These are phyloP conservation scores for Priceomyces carsonii DNA, from an alignment of 805 yeast genomes.

Conservation along the genomic window DNA sequence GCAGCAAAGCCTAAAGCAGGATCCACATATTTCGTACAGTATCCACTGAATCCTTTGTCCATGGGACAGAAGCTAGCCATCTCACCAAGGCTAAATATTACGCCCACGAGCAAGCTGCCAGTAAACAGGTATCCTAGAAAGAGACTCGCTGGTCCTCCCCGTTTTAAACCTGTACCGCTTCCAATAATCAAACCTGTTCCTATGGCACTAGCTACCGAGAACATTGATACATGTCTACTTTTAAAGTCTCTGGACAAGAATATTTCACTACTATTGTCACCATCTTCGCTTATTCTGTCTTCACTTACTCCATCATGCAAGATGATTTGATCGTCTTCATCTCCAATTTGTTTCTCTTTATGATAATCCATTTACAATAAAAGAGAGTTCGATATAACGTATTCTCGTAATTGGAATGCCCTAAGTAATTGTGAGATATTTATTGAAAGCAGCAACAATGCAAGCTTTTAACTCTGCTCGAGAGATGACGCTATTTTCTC, in stretches of 20 bases:
- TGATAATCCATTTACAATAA: no score
- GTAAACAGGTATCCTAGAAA: conserved; percentile 55
- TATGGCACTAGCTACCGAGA: conserved; percentile 66
- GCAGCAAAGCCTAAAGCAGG: conserved; percentile 57
- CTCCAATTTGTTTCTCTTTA: no score
- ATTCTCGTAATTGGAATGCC: no score
- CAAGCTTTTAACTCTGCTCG: no score
- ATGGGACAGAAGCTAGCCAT: conserved; percentile 61
- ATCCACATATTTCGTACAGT: conserved; percentile 59
- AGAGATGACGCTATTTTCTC: no score
- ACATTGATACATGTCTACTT: conserved; percentile 62
- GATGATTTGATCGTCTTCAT: no score
- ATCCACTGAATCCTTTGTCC: conserved; percentile 64
- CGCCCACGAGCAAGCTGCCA: conserved; percentile 56
- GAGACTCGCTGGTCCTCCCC: conserved; percentile 67
- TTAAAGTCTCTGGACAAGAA: conserved; percentile 21
- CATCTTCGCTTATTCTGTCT: no score
- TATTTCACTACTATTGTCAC: neutral
- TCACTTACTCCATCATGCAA: no score
- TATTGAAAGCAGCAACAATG: no score
- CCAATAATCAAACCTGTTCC: conserved; percentile 72
- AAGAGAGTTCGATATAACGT: no score
- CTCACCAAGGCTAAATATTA: conserved; percentile 56
- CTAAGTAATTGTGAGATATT: no score
- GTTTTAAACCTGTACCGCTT: conserved; percentile 43